phyloP scores from a whole-genome alignment of 306 rosid species.

The Pyrus bretschneideri region DNA sequence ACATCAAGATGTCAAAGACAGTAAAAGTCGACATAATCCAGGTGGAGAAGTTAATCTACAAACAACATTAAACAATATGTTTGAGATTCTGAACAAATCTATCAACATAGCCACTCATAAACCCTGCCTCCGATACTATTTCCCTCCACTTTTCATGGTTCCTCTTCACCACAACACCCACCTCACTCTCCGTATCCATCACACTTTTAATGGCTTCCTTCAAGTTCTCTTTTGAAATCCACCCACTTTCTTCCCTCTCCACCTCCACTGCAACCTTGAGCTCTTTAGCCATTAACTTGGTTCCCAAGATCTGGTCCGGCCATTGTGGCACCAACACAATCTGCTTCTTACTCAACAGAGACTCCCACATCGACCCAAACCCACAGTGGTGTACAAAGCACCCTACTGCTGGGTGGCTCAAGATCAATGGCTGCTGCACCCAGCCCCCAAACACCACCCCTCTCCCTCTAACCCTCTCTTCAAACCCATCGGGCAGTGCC shows the following conservation, averaged over 20 bases:
- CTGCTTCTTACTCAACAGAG: conserved; percentile 40
- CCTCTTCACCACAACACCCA: conserved; percentile 22
- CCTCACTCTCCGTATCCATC: conserved; percentile 30
- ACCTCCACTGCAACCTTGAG: conserved; percentile 34
- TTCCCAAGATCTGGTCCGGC: conserved; percentile 46
- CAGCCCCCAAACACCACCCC: conserved; percentile 48
- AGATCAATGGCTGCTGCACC: conserved; percentile 50
- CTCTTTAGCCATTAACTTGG: conserved; percentile 30
- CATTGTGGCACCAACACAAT: conserved; percentile 42
- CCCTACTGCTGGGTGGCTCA: conserved; percentile 42
- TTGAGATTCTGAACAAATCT: conserved; percentile 6
- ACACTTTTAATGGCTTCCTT: conserved; percentile 24
- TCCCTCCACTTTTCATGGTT: conserved; percentile 31
- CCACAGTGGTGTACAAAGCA: conserved; percentile 74
- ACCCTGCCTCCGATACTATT: not conserved
- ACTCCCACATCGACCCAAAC: conserved; percentile 72
- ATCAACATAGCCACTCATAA: conserved; percentile 26
- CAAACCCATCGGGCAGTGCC: conserved; percentile 50
- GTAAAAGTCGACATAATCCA: no score
- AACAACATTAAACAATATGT: not conserved
- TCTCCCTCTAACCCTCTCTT: conserved; percentile 41
- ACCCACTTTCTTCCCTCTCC: conserved; percentile 17
- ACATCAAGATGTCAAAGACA: no score
- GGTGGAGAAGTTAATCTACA: not conserved
- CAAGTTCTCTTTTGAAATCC: conserved; percentile 35